Conservation (phyloP, 345 rosid genomes). For the Arabidopsis thaliana region TAIR10.1 NC_003074.8:7721501-7722000, state of each 20-base stretch:
- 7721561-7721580: slow-evolving; percentile 57
- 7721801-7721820: no score
- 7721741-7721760: neutral
- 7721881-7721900: no score
- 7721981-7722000: no score
- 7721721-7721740: neutral
- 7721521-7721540: slow-evolving; percentile 35
- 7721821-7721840: neutral
- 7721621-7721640: slow-evolving; percentile 1
- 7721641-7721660: slow-evolving; percentile 17
- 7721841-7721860: no score
- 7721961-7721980: no score
- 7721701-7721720: neutral
- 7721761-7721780: no score
- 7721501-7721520: slow-evolving; percentile 38
- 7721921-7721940: no score
- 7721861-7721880: no score
- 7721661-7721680: slow-evolving; percentile 21
- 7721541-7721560: slow-evolving; percentile 50
- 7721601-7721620: slow-evolving; percentile 44
- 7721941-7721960: no score
- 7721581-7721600: slow-evolving; percentile 39
- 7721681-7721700: slow-evolving; percentile 15
- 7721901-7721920: no score
- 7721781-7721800: neutral